Evolutionary conservation across 2,329 filamentous ascomycete genomes (phyloP), one percentile per base, ranked within the genome.

Genomic region (Chlorencoelia australis): DNA sequence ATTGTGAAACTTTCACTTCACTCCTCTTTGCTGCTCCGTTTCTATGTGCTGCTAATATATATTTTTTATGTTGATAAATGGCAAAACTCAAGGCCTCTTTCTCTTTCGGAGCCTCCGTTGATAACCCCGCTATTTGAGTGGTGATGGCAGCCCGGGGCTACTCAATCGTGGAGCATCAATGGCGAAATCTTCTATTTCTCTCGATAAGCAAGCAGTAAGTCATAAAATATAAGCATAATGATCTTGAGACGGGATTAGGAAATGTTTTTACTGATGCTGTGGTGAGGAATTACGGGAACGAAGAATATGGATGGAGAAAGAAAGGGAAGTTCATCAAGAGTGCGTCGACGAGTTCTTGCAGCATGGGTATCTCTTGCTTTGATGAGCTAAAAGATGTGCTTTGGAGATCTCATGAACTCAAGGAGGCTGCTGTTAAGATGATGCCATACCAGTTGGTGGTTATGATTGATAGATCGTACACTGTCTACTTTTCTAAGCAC

Each of bases 151-250:
- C 57, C 73, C 6, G 66, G 73, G 17, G 70, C 68, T 2, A 75
- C 71, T 51, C 69, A 77, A 75, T 76, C 48, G 75, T 78, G 36
- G 71, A 15, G 71, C 33, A 71, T 73, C 20, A 73, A 78, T 27
- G 69, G 68, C 19, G 77, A 73, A 45, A 67, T 78, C 16, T 76
- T 68, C 56, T 75, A 76, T 55, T 70, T 75, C 33, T 69, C 68
- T 3, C 64, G 69, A 0, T 61, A 68, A 33, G 53, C 53, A 19
- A 50, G 61, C 14, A 51, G 59, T 19, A 52, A 58, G 41, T n/a
- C n/a, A 45, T 55, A 15, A 13, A 32, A 10, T 57, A 59, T 30
- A 43, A 53, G 14, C 63, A 59, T 39, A 66, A 65, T 46, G 68
- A 71, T 47, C 69, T 72, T 41, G 66, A 73, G 46, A 73, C 68